Percentiles rank a stretch among this genome's conserved stretches.
These are phyloP conservation scores for Psophocarpus tetragonolobus DNA, from an alignment of 306 rosid species.

Conservation along the genomic window DNA sequence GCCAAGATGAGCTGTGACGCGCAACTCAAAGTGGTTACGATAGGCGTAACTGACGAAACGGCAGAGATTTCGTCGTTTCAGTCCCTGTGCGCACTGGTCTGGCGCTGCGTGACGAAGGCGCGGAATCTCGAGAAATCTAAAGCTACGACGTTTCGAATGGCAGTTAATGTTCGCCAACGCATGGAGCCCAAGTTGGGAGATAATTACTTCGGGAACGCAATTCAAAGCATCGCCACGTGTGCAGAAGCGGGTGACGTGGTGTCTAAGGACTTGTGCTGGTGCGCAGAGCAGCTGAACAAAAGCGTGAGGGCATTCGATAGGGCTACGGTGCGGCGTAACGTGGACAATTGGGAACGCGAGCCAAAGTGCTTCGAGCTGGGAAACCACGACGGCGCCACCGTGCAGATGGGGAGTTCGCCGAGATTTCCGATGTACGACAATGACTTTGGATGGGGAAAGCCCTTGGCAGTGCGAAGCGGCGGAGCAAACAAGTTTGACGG, in stretches of 20 bases:
- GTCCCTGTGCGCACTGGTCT: slow-evolving; percentile 63
- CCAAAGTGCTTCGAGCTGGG: slow-evolving; percentile 73
- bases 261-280: slow-evolving; percentile 58
- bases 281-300: slow-evolving; percentile 67
- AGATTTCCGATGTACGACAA: slow-evolving; percentile 93
- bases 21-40: slow-evolving; percentile 36
- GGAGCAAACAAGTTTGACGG: slow-evolving; percentile 84
- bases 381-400: slow-evolving; percentile 72
- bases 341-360: slow-evolving; percentile 69
- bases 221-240: slow-evolving; percentile 60
- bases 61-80: slow-evolving; percentile 77
- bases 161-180: slow-evolving; percentile 75
- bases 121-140: slow-evolving; percentile 52
- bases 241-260: slow-evolving; percentile 54
- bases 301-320: slow-evolving; percentile 66
- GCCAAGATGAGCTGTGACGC: slow-evolving; percentile 58
- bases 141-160: slow-evolving; percentile 76
- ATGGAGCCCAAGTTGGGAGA: slow-evolving; percentile 62
- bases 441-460: slow-evolving; percentile 91
- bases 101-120: slow-evolving; percentile 77
- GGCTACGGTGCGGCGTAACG: slow-evolving; percentile 51
- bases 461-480: slow-evolving; percentile 77
- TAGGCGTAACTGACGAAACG: neutral
- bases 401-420: slow-evolving; percentile 89
- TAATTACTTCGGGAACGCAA: slow-evolving; percentile 85